Percentiles rank a stretch among this genome's conserved stretches.
phyloP scores from a whole-genome alignment of 2,329 filamentous ascomycete species.

The Parascedosporium putredinis region DNA sequence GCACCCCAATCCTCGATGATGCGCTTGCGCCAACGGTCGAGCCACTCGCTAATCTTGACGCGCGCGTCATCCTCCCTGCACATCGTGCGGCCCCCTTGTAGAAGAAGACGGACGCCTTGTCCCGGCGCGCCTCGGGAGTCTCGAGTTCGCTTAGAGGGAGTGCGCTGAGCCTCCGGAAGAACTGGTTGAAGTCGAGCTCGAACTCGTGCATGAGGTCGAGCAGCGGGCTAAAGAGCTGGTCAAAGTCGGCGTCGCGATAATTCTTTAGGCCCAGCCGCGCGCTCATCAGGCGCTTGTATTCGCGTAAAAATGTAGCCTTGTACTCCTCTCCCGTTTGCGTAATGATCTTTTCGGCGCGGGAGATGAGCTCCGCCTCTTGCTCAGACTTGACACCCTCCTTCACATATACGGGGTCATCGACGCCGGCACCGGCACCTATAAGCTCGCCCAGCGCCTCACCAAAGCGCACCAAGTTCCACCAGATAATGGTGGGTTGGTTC shows the following conservation, averaged over 20 bases:
- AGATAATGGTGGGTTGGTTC: slow-evolving; percentile 91
- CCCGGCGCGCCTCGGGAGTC: slow-evolving; percentile 39
- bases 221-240: slow-evolving; percentile 68
- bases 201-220: slow-evolving; percentile 72
- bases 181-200: slow-evolving; percentile 88
- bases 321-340: slow-evolving; percentile 75
- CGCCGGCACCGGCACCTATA: slow-evolving; percentile 62
- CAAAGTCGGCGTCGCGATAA: slow-evolving; percentile 64
- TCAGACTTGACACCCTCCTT: slow-evolving; percentile 52
- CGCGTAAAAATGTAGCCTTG: slow-evolving; percentile 73
- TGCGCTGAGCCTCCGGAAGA: slow-evolving; percentile 69
- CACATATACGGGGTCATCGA: slow-evolving; percentile 64
- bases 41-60: slow-evolving; percentile 63
- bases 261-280: slow-evolving; percentile 65
- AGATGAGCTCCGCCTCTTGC: slow-evolving; percentile 46
- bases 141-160: slow-evolving; percentile 51
- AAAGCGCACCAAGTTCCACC: slow-evolving; percentile 94
- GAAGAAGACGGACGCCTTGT: slow-evolving; percentile 63
- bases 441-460: slow-evolving; percentile 84
- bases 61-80: slow-evolving; percentile 51
- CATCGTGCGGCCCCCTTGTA: slow-evolving; percentile 56
- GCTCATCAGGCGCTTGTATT: slow-evolving; percentile 82
- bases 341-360: slow-evolving; percentile 76
- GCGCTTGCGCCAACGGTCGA: slow-evolving; percentile 65
- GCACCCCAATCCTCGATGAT: slow-evolving; percentile 72